Base-by-base conservation (phyloP, 495 filamentous ascomycete species). In the Xylaria intraflava region DNA sequence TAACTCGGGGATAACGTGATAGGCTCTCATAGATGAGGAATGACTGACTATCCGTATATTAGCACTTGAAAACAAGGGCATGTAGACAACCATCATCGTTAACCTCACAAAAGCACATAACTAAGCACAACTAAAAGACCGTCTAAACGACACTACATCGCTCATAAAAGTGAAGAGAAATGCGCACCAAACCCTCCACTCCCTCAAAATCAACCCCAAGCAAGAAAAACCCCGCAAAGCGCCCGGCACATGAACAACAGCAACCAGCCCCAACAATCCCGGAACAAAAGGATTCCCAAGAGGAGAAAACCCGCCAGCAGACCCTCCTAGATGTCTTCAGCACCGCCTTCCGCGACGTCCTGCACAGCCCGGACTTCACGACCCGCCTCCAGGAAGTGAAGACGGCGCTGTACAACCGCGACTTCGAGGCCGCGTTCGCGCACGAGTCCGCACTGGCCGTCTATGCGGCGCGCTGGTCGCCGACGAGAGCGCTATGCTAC, bases 381-480 rank as follows among this genome's bases (percentile, higher is more conserved):
- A 39, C 73, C 16, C 69, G 79, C 2, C 74, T 96, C 6, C 93
- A 96, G 64, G 77, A 79, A 17, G 79, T 97, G 22, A 98, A 97
- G 64, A 69, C 78, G 6, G 86, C 90, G 51, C 75, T 97, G 1
- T 96, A 85, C 64, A 83, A 88, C 57, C 78, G 93, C 19, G 87
- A 96, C 62, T 97, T 95, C 67, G 72, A 76, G 26, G 70, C 71
- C 6, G 92, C 92, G 0, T 98, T 98, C 67, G 86, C 83, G 0
- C 65, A 67, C 27, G 72, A 82, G 33, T 82, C 83, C 40, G 72
- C 83, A 35, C 73, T 94, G 17, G 75, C 83, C 36, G 89, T 86
- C 5, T 98, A 98, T 72, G 87, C 88, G 4, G 76, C 87, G 53
- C 74, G 93, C 49, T 98, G 89, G 88, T 94, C 88, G 65, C 84